phyloP scores from a whole-genome alignment of 805 yeast genomes.

The Teunomyces tritomae region DNA sequence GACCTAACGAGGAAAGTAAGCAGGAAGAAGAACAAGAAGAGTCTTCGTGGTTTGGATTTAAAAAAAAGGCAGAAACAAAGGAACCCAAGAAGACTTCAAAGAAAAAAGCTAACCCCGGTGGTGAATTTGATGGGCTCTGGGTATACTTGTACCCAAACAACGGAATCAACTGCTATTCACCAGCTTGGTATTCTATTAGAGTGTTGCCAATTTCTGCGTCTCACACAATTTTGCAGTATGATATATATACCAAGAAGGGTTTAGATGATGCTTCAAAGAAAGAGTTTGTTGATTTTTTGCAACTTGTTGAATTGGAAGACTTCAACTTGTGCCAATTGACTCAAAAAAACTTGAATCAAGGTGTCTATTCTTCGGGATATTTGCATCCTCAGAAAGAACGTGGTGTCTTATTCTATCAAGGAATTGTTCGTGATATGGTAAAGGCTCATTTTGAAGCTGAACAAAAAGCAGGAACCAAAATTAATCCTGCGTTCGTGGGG shows the following conservation, averaged over 20 bases:
- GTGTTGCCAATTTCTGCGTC: constrained; percentile 54
- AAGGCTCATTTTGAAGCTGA: constrained; percentile 51
- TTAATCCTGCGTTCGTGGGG: constrained; percentile 53
- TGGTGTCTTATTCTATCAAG: constrained; percentile 59
- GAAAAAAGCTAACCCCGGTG: constrained; percentile 51
- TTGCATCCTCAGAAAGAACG: constrained; percentile 58
- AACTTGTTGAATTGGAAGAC: constrained; percentile 59
- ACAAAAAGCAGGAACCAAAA: constrained; percentile 40
- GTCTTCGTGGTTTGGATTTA: constrained; percentile 54
- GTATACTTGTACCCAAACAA: constrained; percentile 58
- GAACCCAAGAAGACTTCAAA: constrained; percentile 4
- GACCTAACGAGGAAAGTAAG: constrained; percentile 27
- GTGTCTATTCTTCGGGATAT: constrained; percentile 56
- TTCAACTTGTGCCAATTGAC: constrained; percentile 58
- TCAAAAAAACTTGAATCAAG: constrained; percentile 60
- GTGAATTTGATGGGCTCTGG: constrained; percentile 62
- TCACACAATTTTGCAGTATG: constrained; percentile 58
- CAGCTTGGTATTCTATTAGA: constrained; percentile 64
- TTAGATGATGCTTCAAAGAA: constrained; percentile 49
- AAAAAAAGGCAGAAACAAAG: constrained; percentile 24
- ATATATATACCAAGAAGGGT: constrained; percentile 61
- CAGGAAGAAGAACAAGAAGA: constrained; percentile 30
- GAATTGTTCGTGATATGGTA: constrained; percentile 55
- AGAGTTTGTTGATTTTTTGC: constrained; percentile 63
- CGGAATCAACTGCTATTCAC: constrained; percentile 63